A percentile compares a stretch with the other conserved stretches of the same genome.
Evolutionary conservation across 331 rosid genomes (phyloP).

Genomic region (Malus hybrid): DNA sequence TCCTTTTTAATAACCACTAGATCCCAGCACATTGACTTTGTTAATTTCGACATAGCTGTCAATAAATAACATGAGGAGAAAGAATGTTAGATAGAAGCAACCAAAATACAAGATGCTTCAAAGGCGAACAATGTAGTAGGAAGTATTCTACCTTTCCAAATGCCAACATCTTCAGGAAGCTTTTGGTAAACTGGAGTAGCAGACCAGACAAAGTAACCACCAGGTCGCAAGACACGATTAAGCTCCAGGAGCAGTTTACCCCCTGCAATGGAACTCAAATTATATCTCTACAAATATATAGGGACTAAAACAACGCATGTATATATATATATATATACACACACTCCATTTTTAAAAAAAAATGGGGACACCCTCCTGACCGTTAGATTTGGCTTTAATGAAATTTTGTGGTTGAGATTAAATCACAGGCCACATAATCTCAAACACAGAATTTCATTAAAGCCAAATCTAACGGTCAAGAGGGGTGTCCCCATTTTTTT

Average conservation of each 20-base stretch:
- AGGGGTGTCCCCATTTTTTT: no score
- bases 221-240: constrained; percentile 79
- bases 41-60: constrained; percentile 62
- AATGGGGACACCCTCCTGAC: no score
- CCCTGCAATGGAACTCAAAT: constrained; percentile 36
- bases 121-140: not conserved
- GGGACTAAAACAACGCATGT: not conserved
- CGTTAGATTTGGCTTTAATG: no score
- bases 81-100: constrained; percentile 9
- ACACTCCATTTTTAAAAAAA: no score
- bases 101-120: not conserved
- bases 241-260: constrained; percentile 78
- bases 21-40: constrained; percentile 89
- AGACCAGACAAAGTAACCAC: constrained; percentile 92
- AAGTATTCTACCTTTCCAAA: constrained; percentile 58
- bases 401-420: no score
- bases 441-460: no score
- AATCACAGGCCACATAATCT: no score
- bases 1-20: constrained; percentile 51
- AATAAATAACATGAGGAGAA: not conserved
- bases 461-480: no score
- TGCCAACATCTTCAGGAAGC: constrained; percentile 56
- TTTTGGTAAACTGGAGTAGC: constrained; percentile 86
- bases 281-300: not conserved
- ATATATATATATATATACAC: no score